Percentiles rank a stretch among this genome's conserved stretches.
Evolutionary conservation across 2,329 filamentous ascomycete genomes (phyloP).

Genomic region (Alternaria atra): DNA sequence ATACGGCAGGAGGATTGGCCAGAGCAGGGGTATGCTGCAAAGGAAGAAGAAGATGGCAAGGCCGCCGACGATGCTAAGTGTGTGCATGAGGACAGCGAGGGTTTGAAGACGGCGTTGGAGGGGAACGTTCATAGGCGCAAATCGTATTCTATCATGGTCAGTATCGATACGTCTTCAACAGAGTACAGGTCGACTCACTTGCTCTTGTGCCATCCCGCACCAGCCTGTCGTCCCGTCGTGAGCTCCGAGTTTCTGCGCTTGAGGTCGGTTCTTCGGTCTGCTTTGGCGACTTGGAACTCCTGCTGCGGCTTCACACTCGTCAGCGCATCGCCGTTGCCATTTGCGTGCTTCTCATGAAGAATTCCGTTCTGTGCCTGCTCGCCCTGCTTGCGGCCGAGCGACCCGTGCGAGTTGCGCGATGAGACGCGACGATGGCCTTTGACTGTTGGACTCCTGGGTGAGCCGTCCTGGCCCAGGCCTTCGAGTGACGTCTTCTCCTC

Average conservation of each 20-base stretch:
- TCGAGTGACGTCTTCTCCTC: constrained; percentile 35
- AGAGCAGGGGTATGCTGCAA: constrained; percentile 89
- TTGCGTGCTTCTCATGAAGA: constrained; percentile 55
- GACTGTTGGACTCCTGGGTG: constrained; percentile 43
- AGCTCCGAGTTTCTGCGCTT: constrained; percentile 53
- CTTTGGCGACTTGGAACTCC: constrained; percentile 41
- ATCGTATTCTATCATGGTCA: constrained; percentile 69
- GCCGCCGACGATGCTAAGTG: constrained; percentile 57
- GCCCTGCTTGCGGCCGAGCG: constrained; percentile 40
- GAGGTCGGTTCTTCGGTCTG: constrained; percentile 45
- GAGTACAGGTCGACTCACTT: constrained; percentile 46
- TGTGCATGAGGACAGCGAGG: constrained; percentile 59
- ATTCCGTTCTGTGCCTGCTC: constrained; percentile 34
- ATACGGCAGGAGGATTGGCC: constrained; percentile 82
- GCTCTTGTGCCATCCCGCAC: constrained; percentile 62
- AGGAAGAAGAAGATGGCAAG: constrained; percentile 88
- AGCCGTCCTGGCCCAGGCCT: constrained; percentile 44
- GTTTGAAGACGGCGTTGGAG: constrained; percentile 62
- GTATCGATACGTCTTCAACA: not conserved
- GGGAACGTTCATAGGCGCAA: constrained; percentile 81
- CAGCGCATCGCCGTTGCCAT: constrained; percentile 54
- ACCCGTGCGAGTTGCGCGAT: constrained; percentile 44
- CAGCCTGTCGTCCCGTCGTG: constrained; percentile 62
- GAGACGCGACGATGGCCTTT: constrained; percentile 40
- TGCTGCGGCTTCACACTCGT: constrained; percentile 55